Evolutionary conservation across 331 rosid genomes (phyloP), one percentile per base, ranked within the genome.

Genomic region (Malus hybrid): DNA sequence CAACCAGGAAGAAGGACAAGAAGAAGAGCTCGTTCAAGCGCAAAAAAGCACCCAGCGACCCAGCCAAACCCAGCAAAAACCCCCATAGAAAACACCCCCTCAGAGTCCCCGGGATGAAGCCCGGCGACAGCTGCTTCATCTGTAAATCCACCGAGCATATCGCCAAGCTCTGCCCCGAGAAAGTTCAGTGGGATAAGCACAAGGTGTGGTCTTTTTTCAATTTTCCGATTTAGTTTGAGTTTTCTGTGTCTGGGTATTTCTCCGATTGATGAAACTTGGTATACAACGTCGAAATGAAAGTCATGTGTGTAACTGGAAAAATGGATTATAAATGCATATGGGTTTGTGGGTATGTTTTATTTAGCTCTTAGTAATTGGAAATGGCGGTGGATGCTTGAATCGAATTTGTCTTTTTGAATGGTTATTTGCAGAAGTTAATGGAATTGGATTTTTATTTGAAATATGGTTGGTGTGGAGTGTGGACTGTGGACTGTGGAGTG

Each of bases 51-150:
- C 81, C 78, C 65, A 66, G 77, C 30, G 86, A 62, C 50, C 79
- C 82, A 4, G 76, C 44, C 29, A 76, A 71, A 60, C 73, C 84
- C 19, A 33, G 24, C 53, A 87, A 84, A 69, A 83, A 48, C 69
- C 78, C 58, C 16, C 85, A 60, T 55, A 70, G 62, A 5, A 88
- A 81, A 70, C 93, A 84, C 81, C 97, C 93, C 8, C 93, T 91
- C 13, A 84, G 99, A 81, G 93, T 94, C 22, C 97, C 96, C 22
- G 99, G 99, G 3, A 94, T 94, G 99, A 94, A 84, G 85, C 99
- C 99, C 29, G 99, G 97, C 22, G 99, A 94, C 3, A 91, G 86
- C 75, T 94, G 99, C 75, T 94, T 86, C 88, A 92, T 94, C 71
- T 94, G 99, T 72, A 88, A 82, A 74, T 86, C 85, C 46, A 75